A percentile compares a stretch with the other conserved stretches of the same genome.
phyloP scores from a whole-genome alignment of 2,329 filamentous ascomycete genomes.

The Epicoccum sorghinum region DNA sequence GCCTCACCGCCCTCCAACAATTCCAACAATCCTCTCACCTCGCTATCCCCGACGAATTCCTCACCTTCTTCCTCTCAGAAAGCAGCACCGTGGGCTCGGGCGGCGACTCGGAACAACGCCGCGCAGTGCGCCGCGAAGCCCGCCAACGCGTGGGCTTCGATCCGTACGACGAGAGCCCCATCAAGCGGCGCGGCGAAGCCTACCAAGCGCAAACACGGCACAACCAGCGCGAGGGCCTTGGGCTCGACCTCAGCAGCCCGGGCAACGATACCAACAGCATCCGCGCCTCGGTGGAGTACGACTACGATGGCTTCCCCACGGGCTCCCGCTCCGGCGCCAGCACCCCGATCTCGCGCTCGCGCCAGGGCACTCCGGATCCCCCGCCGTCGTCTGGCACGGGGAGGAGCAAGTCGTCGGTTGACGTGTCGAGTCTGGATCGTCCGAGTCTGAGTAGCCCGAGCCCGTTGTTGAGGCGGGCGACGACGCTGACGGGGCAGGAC shows the following conservation, averaged over 20 bases:
- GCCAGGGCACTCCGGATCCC: constrained; percentile 14
- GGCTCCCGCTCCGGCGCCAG: constrained; percentile 16
- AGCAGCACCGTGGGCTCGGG: constrained; percentile 70
- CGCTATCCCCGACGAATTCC: constrained; percentile 85
- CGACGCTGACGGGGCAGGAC: constrained; percentile 31
- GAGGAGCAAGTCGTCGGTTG: not conserved
- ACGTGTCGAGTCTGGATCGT: constrained; percentile 22
- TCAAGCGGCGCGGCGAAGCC: constrained; percentile 70
- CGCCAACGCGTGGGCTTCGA: constrained; percentile 70
- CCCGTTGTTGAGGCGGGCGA: constrained; percentile 43
- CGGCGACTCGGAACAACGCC: constrained; percentile 65
- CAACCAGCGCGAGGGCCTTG: constrained; percentile 13
- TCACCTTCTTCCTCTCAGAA: constrained; percentile 84
- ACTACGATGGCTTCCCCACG: constrained; percentile 41
- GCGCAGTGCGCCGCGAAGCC: constrained; percentile 65
- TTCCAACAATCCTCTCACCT: constrained; percentile 89
- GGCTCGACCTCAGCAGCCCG: no score
- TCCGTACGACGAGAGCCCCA: constrained; percentile 72
- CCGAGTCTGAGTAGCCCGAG: constrained; percentile 26
- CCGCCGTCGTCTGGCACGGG: not conserved
- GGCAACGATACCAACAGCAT: no score
- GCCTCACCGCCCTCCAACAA: constrained; percentile 85
- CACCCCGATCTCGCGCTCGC: constrained; percentile 24
- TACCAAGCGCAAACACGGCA: constrained; percentile 57
- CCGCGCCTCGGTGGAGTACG: constrained; percentile 15